These are phyloP conservation scores for Epithemia pelagica DNA, from an alignment of 108 stramenopile species.

Conservation along the genomic window DNA sequence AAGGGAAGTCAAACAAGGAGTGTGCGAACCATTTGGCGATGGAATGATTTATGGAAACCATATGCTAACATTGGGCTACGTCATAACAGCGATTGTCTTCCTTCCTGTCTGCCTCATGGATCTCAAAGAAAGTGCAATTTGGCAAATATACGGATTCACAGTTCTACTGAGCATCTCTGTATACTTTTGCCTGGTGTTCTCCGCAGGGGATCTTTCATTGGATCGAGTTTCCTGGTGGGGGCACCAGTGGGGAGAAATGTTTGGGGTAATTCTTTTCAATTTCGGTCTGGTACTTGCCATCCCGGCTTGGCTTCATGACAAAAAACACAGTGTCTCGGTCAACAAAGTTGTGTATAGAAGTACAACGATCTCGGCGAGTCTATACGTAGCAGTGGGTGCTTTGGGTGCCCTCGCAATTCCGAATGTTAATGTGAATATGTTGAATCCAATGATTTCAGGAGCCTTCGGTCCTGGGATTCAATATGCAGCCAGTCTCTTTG, in stretches of 20 bases:
- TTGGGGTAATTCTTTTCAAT: slow-evolving; percentile 70
- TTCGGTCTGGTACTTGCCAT: slow-evolving; percentile 64
- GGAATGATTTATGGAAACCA: slow-evolving; percentile 10
- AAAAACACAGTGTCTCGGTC: slow-evolving; percentile 37
- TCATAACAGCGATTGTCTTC: slow-evolving; percentile 29
- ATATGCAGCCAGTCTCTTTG: slow-evolving; percentile 41
- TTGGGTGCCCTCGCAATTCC: slow-evolving; percentile 59
- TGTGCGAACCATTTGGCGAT: slow-evolving; percentile 44
- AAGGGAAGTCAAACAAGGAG: slow-evolving; percentile 24
- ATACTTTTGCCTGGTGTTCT: slow-evolving; percentile 31
- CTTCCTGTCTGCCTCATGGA: slow-evolving; percentile 58
- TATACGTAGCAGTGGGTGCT: slow-evolving; percentile 54
- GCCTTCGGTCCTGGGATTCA: slow-evolving; percentile 45
- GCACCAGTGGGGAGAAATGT: slow-evolving; percentile 28
- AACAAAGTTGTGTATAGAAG: slow-evolving; percentile 35
- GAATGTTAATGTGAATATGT: slow-evolving; percentile 49
- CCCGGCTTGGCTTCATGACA: slow-evolving; percentile 76
- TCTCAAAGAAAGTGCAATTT: slow-evolving; percentile 44
- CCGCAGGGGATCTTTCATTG: slow-evolving; percentile 18
- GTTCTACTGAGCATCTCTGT: slow-evolving; percentile 29
- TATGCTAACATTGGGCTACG: slow-evolving; percentile 44
- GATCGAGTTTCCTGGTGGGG: slow-evolving; percentile 45
- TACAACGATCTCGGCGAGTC: slow-evolving; percentile 23
- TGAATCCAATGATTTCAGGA: slow-evolving; percentile 55
- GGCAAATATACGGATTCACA: slow-evolving; percentile 47